Evolutionary conservation across 345 rosid genomes (phyloP), one percentile per base, ranked within the genome.

Genomic region (Durio zibethinus): DNA sequence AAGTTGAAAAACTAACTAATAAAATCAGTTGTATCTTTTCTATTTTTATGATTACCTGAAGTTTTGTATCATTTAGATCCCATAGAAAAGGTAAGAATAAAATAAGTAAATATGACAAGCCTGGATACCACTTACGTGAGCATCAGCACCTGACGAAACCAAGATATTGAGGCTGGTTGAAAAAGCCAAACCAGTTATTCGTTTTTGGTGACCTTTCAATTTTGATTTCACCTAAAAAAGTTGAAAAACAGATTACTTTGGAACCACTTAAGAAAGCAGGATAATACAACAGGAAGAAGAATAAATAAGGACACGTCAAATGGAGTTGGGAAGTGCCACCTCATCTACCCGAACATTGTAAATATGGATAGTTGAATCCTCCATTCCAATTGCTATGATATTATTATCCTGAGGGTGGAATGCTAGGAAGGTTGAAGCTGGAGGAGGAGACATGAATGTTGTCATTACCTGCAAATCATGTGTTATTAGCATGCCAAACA

Each of bases 101-200:
- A 48, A 43, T 42, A 3, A 52, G 63, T 5, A 33, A 33, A 54
- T 31, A 10, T n/a, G 31, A 33, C 25, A 54, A 73, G 20, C 73
- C 20, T 18, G 36, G 35, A 20, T 80, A 42, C 57, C 52, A 84
- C 93, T 84, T 69, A 90, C 98, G 61, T 91, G 94, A 76, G 97
- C 97, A 89, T 94, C 98, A 72, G 97, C 98, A 67, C 94, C 97
- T 5, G 98, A 94, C 38, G 98, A 94, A 73, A 94, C 97, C 89
- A 94, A 86, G 60, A 92, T 81, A 66, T 86, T 88, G 60, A 90
- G 91, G 83, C 42, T 79, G 76, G 94, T 84, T 33, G 98, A 92
- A 82, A 92, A 94, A 47, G 97, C 98, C 78, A 92, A 77, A 74
- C 98, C 97, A 16, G 92, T 89, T 64, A 94, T 91, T 76, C 92